Evolutionary conservation across 192 early-diverging fungal genomes (phyloP).

Genomic region (Coemansia erecta): DNA sequence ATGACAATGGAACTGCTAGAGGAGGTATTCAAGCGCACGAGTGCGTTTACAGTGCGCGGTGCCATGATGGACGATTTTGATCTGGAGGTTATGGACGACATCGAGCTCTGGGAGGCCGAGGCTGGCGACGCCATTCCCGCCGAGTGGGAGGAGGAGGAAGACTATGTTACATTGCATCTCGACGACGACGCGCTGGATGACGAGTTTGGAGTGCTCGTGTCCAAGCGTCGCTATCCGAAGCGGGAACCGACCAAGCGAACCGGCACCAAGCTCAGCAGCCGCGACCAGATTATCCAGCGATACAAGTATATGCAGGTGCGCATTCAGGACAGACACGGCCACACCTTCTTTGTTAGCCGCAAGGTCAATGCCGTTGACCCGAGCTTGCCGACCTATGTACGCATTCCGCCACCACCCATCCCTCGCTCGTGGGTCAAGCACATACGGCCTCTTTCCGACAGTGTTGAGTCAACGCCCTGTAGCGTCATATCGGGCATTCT

Average conservation of each 20-base stretch:
- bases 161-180: constrained; percentile 54
- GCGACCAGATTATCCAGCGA: constrained; percentile 71
- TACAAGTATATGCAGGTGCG: constrained; percentile 90
- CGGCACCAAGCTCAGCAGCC: constrained; percentile 52
- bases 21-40: constrained; percentile 88
- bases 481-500: constrained; percentile 35
- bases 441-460: constrained; percentile 55
- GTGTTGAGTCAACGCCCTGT: constrained; percentile 31
- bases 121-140: constrained; percentile 67
- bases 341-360: constrained; percentile 83
- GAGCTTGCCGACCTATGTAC: constrained; percentile 82
- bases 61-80: constrained; percentile 52
- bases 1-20: constrained; percentile 79
- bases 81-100: constrained; percentile 52
- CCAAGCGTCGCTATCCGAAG: constrained; percentile 46
- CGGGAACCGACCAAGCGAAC: constrained; percentile 40
- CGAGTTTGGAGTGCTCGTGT: constrained; percentile 57
- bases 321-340: constrained; percentile 80
- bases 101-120: constrained; percentile 80
- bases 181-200: constrained; percentile 83
- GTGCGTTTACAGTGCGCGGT: constrained; percentile 69
- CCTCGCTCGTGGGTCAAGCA: constrained; percentile 84
- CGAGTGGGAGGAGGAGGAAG: constrained; percentile 79
- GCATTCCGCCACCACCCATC: constrained; percentile 81
- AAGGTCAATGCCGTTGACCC: constrained; percentile 80